Evolutionary conservation across 805 yeast genomes (phyloP), one percentile per base, ranked within the genome.

Genomic region (Tetrapisispora fleetii): DNA sequence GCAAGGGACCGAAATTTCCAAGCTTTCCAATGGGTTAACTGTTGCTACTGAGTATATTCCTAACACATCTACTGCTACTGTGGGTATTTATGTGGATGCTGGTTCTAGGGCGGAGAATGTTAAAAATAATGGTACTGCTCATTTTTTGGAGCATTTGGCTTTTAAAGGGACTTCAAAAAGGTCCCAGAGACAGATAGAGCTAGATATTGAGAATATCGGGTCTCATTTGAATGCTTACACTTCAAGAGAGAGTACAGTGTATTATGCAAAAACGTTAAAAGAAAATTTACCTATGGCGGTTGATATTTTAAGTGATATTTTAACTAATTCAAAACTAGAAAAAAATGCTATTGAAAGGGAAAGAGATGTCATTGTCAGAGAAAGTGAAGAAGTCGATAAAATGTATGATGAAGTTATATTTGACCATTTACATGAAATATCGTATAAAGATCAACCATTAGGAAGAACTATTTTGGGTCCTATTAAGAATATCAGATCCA

Each of bases 141-240:
- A 93, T 69, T 93, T 93, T 64, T 71, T 93, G 50, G 99, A 93
- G 68, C 99, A 93, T 68, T 73, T 93, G 61, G 95, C 98, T 10
- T 93, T 93, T 73, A 93, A 93, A 55, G 99, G 99, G 22, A 93
- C 99, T 14, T 67, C 75, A 47, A 75, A 74, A 49, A 78, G 99
- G 64, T 71, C 87, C 13, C 98, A 93, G 71, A 73, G 80, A 49
- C 80, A 80, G 51, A 74, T 93, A 49, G 99, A 93, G 67, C 72
- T 90, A 42, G 98, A 93, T 68, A 87, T 93, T 50, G 99, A 93
- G 68, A 85, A 93, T 71, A 78, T 90, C 59, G 99, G 99, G 4
- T 88, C 96, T 24, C 99, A 93, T 69, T 78, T 93, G 60, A 93
- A 95, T 65, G 99, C 99, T n/a, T 93, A 93, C 72, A 93, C 99